phyloP scores from a whole-genome alignment of 805 yeast species.

The Ogataea trehaloabstinens region DNA sequence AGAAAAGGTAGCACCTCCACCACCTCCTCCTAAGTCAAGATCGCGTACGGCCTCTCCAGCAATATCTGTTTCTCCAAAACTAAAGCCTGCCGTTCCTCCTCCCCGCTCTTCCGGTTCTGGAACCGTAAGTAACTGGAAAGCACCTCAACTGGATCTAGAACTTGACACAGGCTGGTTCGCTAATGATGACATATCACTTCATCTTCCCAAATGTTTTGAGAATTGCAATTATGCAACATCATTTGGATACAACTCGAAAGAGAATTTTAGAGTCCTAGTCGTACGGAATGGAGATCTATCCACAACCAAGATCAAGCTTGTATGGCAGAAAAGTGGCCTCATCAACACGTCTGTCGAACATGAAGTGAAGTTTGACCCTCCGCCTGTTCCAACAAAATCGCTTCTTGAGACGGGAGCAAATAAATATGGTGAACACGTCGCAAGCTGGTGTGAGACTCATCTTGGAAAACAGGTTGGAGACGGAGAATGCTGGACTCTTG shows the following conservation, averaged over 20 bases:
- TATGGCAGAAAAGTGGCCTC: conserved; percentile 36
- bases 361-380: conserved; percentile 36
- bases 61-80: conserved; percentile 12
- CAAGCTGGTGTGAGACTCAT: conserved; percentile 52
- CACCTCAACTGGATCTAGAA: conserved; percentile 42
- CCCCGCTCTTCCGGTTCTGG: conserved; percentile 5
- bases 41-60: conserved; percentile 16
- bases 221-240: conserved; percentile 36
- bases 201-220: conserved; percentile 38
- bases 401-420: conserved; percentile 34
- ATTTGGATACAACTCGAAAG: conserved; percentile 27
- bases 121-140: conserved; percentile 24
- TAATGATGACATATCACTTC: conserved; percentile 21
- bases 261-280: conserved; percentile 33
- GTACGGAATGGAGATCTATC: conserved; percentile 45
- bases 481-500: conserved; percentile 65
- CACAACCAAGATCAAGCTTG: conserved; percentile 32
- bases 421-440: conserved; percentile 50
- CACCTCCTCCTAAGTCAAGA: conserved; percentile 35
- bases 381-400: conserved; percentile 40
- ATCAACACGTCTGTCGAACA: conserved; percentile 28
- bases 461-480: conserved; percentile 47
- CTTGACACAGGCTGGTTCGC: conserved; percentile 48
- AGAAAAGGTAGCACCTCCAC: conserved; percentile 5
- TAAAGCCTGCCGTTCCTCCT: conserved; percentile 15